Conservation (phyloP, 2,329 filamentous ascomycete genomes). For the Apiospora sp. region DNA sequence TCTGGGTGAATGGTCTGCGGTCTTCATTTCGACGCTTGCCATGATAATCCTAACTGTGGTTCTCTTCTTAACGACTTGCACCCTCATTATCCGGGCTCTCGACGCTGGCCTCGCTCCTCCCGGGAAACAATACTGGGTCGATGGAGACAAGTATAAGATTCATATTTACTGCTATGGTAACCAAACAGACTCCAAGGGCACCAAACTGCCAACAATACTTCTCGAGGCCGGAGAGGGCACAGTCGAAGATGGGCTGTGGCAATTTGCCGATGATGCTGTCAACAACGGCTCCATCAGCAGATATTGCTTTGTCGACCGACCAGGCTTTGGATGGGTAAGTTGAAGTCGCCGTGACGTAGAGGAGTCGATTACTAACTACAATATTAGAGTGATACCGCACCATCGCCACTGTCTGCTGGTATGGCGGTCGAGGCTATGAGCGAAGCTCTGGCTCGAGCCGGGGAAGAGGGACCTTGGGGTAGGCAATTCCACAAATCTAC, state of each 20-base stretch:
- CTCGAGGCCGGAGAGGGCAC: constrained; percentile 85
- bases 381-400: constrained; percentile 78
- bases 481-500: constrained; percentile 23
- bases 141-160: constrained; percentile 83
- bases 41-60: constrained; percentile 74
- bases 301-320: constrained; percentile 96
- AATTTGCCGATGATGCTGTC: constrained; percentile 78
- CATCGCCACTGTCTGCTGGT: constrained; percentile 90
- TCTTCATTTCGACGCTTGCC: constrained; percentile 77
- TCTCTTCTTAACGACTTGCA: constrained; percentile 78
- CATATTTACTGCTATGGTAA: constrained; percentile 89
- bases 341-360: too few relatives aligned
- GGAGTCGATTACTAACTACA: not conserved
- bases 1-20: constrained; percentile 82
- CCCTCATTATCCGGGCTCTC: constrained; percentile 78
- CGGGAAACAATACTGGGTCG: constrained; percentile 81
- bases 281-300: constrained; percentile 83
- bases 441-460: constrained; percentile 81
- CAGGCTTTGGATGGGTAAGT: constrained; percentile 79
- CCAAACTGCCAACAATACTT: constrained; percentile 77
- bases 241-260: constrained; percentile 80
- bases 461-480: constrained; percentile 84
- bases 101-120: constrained; percentile 78
- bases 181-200: constrained; percentile 61
- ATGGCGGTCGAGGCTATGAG: constrained; percentile 91